Conservation (phyloP, 73 alveolate genomes). For the Effrenium voratum region DNA sequence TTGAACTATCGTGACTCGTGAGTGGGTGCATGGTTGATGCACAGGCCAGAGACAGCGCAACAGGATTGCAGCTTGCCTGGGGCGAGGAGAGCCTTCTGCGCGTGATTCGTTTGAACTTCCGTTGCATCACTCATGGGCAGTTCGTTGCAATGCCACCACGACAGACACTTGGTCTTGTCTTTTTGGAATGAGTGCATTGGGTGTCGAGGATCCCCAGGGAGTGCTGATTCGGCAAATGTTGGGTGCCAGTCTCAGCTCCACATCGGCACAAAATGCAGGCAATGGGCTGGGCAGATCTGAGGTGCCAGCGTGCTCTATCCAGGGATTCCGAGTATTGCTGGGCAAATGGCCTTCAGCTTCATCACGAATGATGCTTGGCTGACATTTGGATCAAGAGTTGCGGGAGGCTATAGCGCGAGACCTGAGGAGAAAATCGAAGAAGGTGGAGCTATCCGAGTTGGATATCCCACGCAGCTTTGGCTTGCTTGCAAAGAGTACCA, state of each 20-base stretch:
- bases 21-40: too few relatives aligned
- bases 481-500: not conserved
- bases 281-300: too few relatives aligned
- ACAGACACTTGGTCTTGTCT: not conserved
- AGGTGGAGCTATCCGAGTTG: conserved; percentile 84
- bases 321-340: conserved; percentile 72
- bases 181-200: not conserved
- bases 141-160: too few relatives aligned
- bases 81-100: conserved; percentile 23
- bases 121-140: too few relatives aligned
- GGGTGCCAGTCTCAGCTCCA: too few relatives aligned
- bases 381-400: not conserved
- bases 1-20: not conserved
- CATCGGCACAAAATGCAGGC: too few relatives aligned
- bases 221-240: conserved; percentile 72
- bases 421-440: conserved; percentile 68
- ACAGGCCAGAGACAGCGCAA: conserved; percentile 69
- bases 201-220: conserved; percentile 9
- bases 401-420: too few relatives aligned
- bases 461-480: conserved; percentile 61
- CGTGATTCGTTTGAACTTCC: too few relatives aligned
- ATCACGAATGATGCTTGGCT: conserved; percentile 66
- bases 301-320: conserved; percentile 92
- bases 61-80: conserved; percentile 72
- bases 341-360: conserved; percentile 85